phyloP scores from a whole-genome alignment of 1,139 yeast genomes.

The Hyphopichia pseudoburtonii region DNA sequence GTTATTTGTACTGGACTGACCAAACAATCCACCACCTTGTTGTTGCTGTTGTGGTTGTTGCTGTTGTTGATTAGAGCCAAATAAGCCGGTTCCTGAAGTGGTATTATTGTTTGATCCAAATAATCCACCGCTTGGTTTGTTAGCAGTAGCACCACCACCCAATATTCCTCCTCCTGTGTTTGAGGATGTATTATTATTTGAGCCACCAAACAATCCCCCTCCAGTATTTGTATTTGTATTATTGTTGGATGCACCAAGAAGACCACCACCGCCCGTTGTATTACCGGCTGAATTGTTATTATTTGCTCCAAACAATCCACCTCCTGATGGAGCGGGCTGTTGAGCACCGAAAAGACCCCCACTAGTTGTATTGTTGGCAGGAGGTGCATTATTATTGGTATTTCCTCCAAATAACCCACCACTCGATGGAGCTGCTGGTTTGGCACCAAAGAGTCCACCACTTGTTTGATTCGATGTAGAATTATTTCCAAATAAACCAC shows the following conservation, averaged over 20 bases:
- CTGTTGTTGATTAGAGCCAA: slow-evolving; percentile 14
- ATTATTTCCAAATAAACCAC: slow-evolving; percentile 16
- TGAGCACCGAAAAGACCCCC: too few species aligned
- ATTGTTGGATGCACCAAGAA: slow-evolving; percentile 7
- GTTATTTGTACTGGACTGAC: slow-evolving; percentile 18
- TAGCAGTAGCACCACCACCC: slow-evolving; percentile 14
- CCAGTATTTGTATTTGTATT: slow-evolving; percentile 12
- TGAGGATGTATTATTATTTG: slow-evolving; percentile 11
- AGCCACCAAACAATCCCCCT: slow-evolving; percentile 27
- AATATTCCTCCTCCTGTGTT: slow-evolving; percentile 17
- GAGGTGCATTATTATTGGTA: not conserved
- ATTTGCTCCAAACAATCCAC: slow-evolving; percentile 6
- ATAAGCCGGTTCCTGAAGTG: slow-evolving; percentile 14
- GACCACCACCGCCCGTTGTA: slow-evolving; percentile 17
- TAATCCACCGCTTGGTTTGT: slow-evolving; percentile 12
- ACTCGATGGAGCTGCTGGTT: slow-evolving; percentile 8
- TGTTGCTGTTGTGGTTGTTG: slow-evolving; percentile 15
- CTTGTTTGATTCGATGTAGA: slow-evolving; percentile 9
- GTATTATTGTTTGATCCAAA: slow-evolving; percentile 12
- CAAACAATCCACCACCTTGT: slow-evolving; percentile 9
- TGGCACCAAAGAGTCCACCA: slow-evolving; percentile 20
- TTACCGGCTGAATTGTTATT: slow-evolving; percentile 7
- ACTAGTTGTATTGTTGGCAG: slow-evolving; percentile 3
- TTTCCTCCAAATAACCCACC: not conserved
- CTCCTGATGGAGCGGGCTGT: slow-evolving; percentile 9